Percentiles rank a stretch among this genome's conserved stretches.
These are phyloP conservation scores for Cladosporium colombiae DNA, from an alignment of 2,329 filamentous ascomycete species.

Conservation along the genomic window DNA sequence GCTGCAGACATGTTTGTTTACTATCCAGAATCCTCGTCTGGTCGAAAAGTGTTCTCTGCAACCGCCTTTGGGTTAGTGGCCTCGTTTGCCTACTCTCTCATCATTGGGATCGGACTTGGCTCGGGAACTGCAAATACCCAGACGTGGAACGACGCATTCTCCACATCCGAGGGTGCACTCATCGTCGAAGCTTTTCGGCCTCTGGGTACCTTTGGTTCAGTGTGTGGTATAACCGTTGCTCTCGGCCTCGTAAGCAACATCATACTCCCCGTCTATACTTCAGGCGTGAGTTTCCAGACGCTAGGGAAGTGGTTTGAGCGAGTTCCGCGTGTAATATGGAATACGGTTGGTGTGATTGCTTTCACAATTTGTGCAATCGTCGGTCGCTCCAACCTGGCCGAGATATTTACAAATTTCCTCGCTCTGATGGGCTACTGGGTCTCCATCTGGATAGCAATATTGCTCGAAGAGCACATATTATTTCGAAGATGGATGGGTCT, in stretches of 20 bases:
- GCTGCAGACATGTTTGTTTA: slow-evolving; percentile 71
- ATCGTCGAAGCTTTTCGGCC: slow-evolving; percentile 63
- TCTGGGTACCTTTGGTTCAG: slow-evolving; percentile 64
- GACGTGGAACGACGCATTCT: slow-evolving; percentile 59
- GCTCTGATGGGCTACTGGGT: slow-evolving; percentile 73
- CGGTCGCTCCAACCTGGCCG: slow-evolving; percentile 60
- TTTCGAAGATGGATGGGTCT: slow-evolving; percentile 53
- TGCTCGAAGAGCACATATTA: slow-evolving; percentile 62
- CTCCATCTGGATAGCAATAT: slow-evolving; percentile 64
- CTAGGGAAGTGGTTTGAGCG: slow-evolving; percentile 59
- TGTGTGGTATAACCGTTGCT: slow-evolving; percentile 65
- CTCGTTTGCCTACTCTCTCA: slow-evolving; percentile 62
- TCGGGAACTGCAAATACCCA: slow-evolving; percentile 56
- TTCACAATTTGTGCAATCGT: slow-evolving; percentile 66
- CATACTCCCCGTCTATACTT: slow-evolving; percentile 64
- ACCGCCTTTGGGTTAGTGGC: slow-evolving; percentile 58
- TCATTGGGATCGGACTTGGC: slow-evolving; percentile 63
- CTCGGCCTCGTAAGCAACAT: slow-evolving; percentile 67
- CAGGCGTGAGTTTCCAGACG: slow-evolving; percentile 68
- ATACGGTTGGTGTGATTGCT: slow-evolving; percentile 61
- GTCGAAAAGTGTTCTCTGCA: slow-evolving; percentile 56
- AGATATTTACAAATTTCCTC: slow-evolving; percentile 69
- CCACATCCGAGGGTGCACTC: slow-evolving; percentile 61
- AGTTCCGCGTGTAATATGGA: slow-evolving; percentile 66
- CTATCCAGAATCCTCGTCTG: slow-evolving; percentile 56